Percentiles rank a stretch among this genome's conserved stretches.
These are phyloP conservation scores for Cicer pinnatifidum DNA, from an alignment of 306 rosid genomes.

Conservation along the genomic window DNA sequence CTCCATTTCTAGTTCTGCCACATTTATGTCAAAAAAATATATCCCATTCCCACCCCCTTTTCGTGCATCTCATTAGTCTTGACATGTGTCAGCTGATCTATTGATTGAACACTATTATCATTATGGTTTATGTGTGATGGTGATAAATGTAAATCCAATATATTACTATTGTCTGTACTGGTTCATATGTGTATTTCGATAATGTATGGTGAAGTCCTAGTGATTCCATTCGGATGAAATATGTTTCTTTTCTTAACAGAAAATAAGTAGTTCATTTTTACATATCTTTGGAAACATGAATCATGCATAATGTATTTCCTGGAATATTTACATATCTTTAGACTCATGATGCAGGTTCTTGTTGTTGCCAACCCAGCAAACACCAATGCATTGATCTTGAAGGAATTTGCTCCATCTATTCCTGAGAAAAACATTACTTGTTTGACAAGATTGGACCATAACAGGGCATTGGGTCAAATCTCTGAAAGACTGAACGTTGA, in stretches of 20 bases:
- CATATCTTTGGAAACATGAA: background rate
- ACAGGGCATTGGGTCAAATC: conserved; percentile 97
- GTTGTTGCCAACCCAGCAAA: conserved; percentile 98
- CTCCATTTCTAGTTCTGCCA: background rate
- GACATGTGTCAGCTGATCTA: background rate
- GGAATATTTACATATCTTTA: background rate
- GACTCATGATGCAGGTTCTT: conserved; percentile 69
- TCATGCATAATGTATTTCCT: conserved; percentile 16
- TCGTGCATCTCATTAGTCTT: background rate
- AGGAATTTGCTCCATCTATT: conserved; percentile 94
- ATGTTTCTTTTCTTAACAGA: background rate
- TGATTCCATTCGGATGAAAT: conserved; percentile 23
- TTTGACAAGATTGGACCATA: conserved; percentile 94
- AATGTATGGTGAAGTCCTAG: background rate
- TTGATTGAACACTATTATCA: background rate
- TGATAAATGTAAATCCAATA: conserved; percentile 16
- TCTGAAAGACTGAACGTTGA: conserved; percentile 83
- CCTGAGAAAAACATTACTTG: conserved; percentile 88
- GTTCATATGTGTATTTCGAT: conserved; percentile 3
- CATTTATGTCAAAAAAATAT: background rate
- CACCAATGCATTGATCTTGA: conserved; percentile 92
- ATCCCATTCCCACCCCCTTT: background rate
- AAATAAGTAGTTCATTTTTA: background rate
- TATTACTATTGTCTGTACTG: background rate
- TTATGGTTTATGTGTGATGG: background rate